Evolutionary conservation across 345 rosid species (phyloP).

Genomic region (Syzygium grande): DNA sequence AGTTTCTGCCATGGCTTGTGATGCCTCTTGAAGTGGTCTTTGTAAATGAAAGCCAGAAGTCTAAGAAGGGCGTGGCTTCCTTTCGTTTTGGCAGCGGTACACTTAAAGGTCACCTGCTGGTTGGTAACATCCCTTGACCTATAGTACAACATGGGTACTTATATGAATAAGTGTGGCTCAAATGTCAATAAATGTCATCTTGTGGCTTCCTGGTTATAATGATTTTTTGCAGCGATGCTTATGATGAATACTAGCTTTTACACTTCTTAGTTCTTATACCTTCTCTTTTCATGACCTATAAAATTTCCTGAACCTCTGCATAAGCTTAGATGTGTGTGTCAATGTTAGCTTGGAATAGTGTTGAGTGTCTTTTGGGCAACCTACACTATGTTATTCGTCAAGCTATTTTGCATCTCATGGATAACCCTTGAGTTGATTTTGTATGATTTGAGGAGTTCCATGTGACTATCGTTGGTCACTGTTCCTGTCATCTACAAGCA

Average conservation of each 20-base stretch:
- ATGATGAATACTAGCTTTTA: too few relatives aligned
- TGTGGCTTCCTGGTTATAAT: background rate
- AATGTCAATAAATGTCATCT: background rate
- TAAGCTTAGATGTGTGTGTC: too few relatives aligned
- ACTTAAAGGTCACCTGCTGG: conserved; percentile 74
- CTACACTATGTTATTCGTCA: background rate
- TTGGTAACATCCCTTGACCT: conserved; percentile 16
- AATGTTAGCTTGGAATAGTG: too few relatives aligned
- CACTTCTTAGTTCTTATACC: background rate
- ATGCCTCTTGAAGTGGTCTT: conserved; percentile 83
- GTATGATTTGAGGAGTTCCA: background rate
- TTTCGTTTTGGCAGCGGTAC: conserved; percentile 74
- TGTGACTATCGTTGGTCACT: background rate
- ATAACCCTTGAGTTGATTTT: background rate
- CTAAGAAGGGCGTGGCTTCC: conserved; percentile 31
- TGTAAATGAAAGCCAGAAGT: conserved; percentile 43
- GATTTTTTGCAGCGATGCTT: background rate
- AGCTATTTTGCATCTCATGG: background rate
- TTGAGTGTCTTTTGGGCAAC: background rate
- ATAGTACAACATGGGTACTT: background rate
- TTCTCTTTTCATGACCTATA: background rate
- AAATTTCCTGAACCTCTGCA: too few relatives aligned
- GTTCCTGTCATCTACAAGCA: background rate
- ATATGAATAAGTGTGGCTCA: background rate
- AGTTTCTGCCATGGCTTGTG: conserved; percentile 83